Evolutionary conservation across 2,329 filamentous ascomycete genomes (phyloP).

Genomic region (Emericellopsis cladophorae): DNA sequence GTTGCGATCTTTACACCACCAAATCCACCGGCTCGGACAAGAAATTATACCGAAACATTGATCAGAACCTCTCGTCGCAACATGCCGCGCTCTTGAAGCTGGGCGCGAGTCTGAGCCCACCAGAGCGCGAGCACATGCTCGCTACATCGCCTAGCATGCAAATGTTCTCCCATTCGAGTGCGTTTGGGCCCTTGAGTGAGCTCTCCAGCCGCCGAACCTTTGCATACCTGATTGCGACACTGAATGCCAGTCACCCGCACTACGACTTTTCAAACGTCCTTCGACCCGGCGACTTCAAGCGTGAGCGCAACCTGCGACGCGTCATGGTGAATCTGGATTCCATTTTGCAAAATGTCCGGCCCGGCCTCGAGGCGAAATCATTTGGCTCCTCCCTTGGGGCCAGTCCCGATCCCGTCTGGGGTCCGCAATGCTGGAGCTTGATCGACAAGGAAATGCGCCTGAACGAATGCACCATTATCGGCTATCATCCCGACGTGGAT

Average conservation of each 20-base stretch:
- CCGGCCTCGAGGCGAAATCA: conserved; percentile 36
- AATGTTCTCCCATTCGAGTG: conserved; percentile 66
- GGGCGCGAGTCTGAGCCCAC: conserved; percentile 77
- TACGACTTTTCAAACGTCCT: conserved; percentile 95
- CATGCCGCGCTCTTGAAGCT: conserved; percentile 80
- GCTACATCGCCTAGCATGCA: conserved; percentile 47
- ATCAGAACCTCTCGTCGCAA: conserved; percentile 79
- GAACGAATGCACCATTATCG: conserved; percentile 78
- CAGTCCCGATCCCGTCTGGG: conserved; percentile 57
- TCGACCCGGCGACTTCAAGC: conserved; percentile 78
- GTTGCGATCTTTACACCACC: conserved; percentile 93
- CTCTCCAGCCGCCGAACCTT: conserved; percentile 83
- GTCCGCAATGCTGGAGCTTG: conserved; percentile 79
- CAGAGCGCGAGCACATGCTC: conserved; percentile 59
- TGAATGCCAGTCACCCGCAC: conserved; percentile 82
- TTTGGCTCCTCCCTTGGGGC: conserved; percentile 25
- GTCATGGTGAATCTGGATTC: conserved; percentile 84
- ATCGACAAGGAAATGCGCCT: conserved; percentile 93
- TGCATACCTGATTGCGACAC: conserved; percentile 88
- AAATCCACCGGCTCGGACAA: conserved; percentile 93
- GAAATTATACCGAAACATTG: conserved; percentile 93
- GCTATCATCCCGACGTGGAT: conserved; percentile 79
- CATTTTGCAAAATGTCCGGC: conserved; percentile 75
- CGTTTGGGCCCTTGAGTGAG: conserved; percentile 83
- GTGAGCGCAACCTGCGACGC: conserved; percentile 64